Evolutionary conservation across 768 basidiomycete species (phyloP), one percentile per base, ranked within the genome.

Genomic region (Pseudohyphozyma bogoriensis): DNA sequence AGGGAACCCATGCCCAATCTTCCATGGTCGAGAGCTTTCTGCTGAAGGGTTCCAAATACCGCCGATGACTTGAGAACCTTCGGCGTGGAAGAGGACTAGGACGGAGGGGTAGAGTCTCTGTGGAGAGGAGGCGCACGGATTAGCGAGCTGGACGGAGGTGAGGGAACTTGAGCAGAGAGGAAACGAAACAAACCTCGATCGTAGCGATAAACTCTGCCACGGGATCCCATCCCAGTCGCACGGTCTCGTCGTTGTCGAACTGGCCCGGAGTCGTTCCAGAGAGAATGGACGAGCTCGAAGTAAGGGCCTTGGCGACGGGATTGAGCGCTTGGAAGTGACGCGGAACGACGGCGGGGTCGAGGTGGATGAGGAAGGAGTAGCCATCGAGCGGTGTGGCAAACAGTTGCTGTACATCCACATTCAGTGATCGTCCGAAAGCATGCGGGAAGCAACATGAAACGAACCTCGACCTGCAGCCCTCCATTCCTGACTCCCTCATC

Each of bases 21-120:
- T 82, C 77, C 92, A 89, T 7, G 83, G 78, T 49, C 84, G 76
- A 1, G 81, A 73, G 29, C 79, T 75, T 58, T 79, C 80, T 36
- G 88, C 74, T 18, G 77, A 77, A 9, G 88, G 85, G 68, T 92
- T 87, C 89, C 90, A 97, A 2, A 95, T 83, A 1, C 79, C 83
- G 9, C 88, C 91, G 54, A 91, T 85, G 36, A 77, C 76, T 58
- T 81, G 77, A 0, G 91, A 89, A 16, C 95, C 95, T 36, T 83
- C 79, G 65, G 97, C 92, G 67, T 82, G 82, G 78, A 97, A 99
- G 40, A 93, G 78, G 59, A 86, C 52, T 56, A 63, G 63, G 20
- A 56, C n/a, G 12, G 58, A 51, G 7, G 81, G 64, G 87, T 79
- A 1, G 85, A 85, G 62, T 88, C 85, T 1, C 81, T 77, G 70